Evolutionary conservation across 75 land plant genomes (phyloP), one percentile per base, ranked within the genome.

Genomic region (Chamaecyparis obtusa): DNA sequence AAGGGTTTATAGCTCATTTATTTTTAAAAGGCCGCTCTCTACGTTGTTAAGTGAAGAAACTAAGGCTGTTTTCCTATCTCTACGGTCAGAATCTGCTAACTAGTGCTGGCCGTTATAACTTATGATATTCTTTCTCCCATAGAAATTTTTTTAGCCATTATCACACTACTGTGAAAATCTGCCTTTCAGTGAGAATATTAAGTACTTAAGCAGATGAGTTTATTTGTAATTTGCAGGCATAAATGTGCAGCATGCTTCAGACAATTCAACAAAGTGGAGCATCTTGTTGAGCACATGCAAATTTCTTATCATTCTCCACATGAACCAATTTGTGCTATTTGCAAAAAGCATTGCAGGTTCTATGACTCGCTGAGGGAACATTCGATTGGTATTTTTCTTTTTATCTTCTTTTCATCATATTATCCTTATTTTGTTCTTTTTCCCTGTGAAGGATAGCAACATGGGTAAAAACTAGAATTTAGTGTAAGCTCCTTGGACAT

Each of bases 281-380:
- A 92, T 86, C 89, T 96, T 35, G 87, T 91, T 35, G 92, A 88
- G 71, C 98, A 96, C 89, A 93, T 96, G 95, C 92, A 86, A 67
- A 84, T 78, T 32, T 95, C 95, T 9, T 95, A 91, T 83, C 98
- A 96, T 67, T 95, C 98, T 13, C 86, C 86, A 67, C 98, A 96
- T 87, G 92, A 96, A 48, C 97, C 98, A 9, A 90, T 55, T 78
- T 96, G 98, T 88, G 91, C 86, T 2, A 90, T 90, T 17, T 96
- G 98, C 89, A 86, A 88, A 67, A 96, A 95, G 85, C 96, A 92
- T 84, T 95, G 94, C 91, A 89, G 88, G 72, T 94, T 94, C 64
- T 93, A 92, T 60, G 96, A 95, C 76, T 91, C 95, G 13, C 85
- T 96, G 16, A 90, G 98, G 55, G 98, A 95, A 83, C 98, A 97